Evolutionary conservation across 1,284 basidiomycete species (phyloP).

Genomic region (Leccinum fallax): DNA sequence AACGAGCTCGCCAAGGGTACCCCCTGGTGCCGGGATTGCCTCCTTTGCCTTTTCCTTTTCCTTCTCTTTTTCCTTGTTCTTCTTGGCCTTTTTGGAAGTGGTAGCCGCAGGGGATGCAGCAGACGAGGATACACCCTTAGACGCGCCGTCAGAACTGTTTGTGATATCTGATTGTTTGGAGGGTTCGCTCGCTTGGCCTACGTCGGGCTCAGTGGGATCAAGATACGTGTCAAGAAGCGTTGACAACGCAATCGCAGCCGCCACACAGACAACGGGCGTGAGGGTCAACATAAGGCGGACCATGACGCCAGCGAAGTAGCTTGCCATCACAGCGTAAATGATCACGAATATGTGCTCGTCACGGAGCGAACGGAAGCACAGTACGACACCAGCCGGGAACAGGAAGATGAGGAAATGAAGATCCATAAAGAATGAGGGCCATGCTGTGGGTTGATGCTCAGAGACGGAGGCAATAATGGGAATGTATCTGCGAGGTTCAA

Average conservation of each 20-base stretch:
- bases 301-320: slow-evolving; percentile 99
- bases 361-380: slow-evolving; percentile 92
- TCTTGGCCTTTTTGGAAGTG: slow-evolving; percentile 65
- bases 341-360: slow-evolving; percentile 99
- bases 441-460: slow-evolving; percentile 99
- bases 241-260: slow-evolving; percentile 90
- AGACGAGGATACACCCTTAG: slow-evolving; percentile 30
- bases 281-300: slow-evolving; percentile 94
- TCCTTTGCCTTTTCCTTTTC: slow-evolving; percentile 48
- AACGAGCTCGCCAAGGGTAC: slow-evolving; percentile 44
- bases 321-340: slow-evolving; percentile 94
- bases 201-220: slow-evolving; percentile 66
- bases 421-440: slow-evolving; percentile 99
- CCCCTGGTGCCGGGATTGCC: slow-evolving; percentile 38
- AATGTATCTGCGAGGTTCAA: slow-evolving; percentile 67
- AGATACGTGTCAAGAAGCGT: slow-evolving; percentile 90
- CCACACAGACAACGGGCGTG: slow-evolving; percentile 90
- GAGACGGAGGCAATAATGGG: slow-evolving; percentile 99
- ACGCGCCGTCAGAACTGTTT: slow-evolving; percentile 32
- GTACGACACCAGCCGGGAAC: slow-evolving; percentile 94
- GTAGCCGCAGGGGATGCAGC: slow-evolving; percentile 30
- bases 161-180: slow-evolving; percentile 25
- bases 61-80: slow-evolving; percentile 48
- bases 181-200: slow-evolving; percentile 38
- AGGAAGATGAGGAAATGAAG: slow-evolving; percentile 97